Conservation (phyloP, 441 rosid genomes). For the Adansonia rubrostipa region DNA sequence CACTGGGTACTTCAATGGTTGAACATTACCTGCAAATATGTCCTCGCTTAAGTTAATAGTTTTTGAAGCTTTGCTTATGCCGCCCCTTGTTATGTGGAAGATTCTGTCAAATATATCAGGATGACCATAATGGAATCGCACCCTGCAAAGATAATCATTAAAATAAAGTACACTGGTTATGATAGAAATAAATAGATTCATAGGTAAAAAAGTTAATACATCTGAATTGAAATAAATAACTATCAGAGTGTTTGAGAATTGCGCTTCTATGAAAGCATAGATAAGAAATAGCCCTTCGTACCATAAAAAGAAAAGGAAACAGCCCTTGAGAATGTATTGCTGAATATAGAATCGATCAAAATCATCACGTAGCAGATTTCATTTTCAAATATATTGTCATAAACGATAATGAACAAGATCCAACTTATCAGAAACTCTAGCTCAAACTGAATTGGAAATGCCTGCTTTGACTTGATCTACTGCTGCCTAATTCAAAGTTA, state of each 20-base stretch:
- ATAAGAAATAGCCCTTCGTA: constrained; percentile 11
- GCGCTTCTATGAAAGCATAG: neutral
- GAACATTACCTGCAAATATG: constrained; percentile 74
- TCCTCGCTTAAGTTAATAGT: constrained; percentile 96
- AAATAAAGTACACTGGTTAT: constrained; percentile 13
- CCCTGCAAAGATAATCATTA: constrained; percentile 49
- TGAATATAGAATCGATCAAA: constrained; percentile 7
- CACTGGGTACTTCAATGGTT: neutral
- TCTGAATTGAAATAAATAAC: neutral
- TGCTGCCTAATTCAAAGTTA: constrained; percentile 14
- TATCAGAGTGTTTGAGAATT: neutral
- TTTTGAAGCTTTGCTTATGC: constrained; percentile 96
- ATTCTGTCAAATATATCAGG: constrained; percentile 95
- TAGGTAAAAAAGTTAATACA: constrained; percentile 1
- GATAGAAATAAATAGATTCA: neutral
- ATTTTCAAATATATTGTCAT: neutral
- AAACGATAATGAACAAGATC: neutral
- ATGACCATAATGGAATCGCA: constrained; percentile 93
- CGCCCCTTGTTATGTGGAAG: constrained; percentile 96
- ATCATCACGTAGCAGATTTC: constrained; percentile 8
- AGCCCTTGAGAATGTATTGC: constrained; percentile 11
- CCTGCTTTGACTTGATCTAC: neutral
- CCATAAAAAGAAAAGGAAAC: neutral
- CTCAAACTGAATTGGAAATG: constrained; percentile 10
- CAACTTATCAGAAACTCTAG: neutral